Evolutionary conservation across 768 basidiomycete species (phyloP).

Genomic region (Termitomyces sp.): DNA sequence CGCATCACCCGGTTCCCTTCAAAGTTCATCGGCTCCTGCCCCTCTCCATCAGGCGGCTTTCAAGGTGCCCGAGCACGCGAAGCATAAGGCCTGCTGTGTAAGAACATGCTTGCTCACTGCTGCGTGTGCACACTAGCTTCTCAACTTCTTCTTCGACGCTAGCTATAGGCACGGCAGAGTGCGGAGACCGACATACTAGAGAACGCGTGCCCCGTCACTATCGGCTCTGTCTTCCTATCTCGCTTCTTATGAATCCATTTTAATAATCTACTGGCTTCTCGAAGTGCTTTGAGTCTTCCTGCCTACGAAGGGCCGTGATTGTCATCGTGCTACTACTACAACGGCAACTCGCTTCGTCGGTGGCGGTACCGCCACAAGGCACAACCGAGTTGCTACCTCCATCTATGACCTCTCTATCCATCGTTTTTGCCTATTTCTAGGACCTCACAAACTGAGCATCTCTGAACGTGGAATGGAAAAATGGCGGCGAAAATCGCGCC

Average conservation of each 20-base stretch:
- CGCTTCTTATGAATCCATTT: neutral
- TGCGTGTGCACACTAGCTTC: no score
- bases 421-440: neutral
- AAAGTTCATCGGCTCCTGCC: conserved; percentile 1
- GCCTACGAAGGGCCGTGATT: neutral
- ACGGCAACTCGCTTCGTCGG: neutral
- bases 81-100: no score
- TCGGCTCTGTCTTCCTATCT: neutral
- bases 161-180: neutral
- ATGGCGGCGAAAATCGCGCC: neutral
- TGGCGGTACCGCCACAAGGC: neutral
- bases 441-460: neutral
- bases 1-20: conserved; percentile 10
- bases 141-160: no score
- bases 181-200: neutral
- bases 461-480: no score
- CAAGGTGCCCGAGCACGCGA: no score
- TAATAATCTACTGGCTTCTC: no score
- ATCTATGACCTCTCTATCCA: no score
- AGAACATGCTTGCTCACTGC: no score
- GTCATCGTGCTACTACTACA: neutral
- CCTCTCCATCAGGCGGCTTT: no score
- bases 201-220: neutral
- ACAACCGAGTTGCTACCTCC: neutral
- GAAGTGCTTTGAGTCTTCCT: no score